Conservation (phyloP, 2,329 filamentous ascomycete species). For the Orbilia ellipsospora region DNA sequence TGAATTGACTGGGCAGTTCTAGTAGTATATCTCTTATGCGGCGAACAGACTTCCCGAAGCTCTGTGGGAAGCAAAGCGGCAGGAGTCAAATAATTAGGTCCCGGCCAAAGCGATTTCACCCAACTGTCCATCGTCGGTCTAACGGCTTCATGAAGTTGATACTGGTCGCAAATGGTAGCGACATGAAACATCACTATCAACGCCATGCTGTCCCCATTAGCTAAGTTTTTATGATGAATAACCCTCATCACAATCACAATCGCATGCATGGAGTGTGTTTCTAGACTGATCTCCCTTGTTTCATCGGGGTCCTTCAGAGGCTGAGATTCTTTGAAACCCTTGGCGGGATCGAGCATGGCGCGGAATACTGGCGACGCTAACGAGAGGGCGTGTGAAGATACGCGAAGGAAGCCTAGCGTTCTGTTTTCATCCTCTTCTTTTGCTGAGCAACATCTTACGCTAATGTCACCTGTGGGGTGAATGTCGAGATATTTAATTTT, state of each 20-base stretch:
- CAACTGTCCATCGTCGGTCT: background rate
- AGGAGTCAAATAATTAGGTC: background rate
- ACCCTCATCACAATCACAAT: slow-evolving; percentile 1
- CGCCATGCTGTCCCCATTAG: background rate
- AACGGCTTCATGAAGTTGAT: background rate
- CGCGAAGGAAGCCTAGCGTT: background rate
- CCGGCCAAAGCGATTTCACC: background rate
- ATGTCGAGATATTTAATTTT: background rate
- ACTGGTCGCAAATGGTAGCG: slow-evolving; percentile 6
- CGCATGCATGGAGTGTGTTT: background rate
- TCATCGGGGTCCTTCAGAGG: background rate
- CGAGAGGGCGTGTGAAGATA: slow-evolving; percentile 13
- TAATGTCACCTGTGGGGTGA: background rate
- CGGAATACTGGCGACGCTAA: background rate
- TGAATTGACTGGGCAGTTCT: background rate
- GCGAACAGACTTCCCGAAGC: background rate
- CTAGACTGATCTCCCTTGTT: background rate
- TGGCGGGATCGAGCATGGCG: background rate
- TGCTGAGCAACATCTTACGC: background rate
- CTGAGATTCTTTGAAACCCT: slow-evolving; percentile 7
- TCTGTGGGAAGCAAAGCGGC: too few relatives aligned
- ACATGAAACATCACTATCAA: background rate
- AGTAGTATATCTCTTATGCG: background rate
- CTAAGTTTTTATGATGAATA: background rate
- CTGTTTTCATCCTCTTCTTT: background rate